These are phyloP conservation scores for Pythium dissimile DNA, from an alignment of 352 stramenopile genomes.

Conservation along the genomic window DNA sequence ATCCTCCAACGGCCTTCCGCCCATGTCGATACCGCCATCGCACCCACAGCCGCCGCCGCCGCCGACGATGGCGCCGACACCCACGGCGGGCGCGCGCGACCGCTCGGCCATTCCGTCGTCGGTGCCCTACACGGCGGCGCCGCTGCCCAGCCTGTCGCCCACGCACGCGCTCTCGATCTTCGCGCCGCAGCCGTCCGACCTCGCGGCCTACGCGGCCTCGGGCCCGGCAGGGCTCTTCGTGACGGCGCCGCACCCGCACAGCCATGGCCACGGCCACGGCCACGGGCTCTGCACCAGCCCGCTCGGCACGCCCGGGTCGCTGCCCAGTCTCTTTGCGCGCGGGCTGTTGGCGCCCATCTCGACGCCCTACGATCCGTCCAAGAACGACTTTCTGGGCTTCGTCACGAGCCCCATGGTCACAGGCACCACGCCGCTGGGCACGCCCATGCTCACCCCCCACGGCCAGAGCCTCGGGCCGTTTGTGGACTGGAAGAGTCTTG, in stretches of 20 bases:
- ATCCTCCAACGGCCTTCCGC: conserved; percentile 1
- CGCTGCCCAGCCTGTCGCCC: conserved; percentile 20
- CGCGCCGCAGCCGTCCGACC: conserved; percentile 22
- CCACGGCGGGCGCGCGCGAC: conserved; percentile 7
- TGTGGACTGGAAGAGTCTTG: conserved; percentile 29
- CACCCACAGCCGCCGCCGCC: neutral
- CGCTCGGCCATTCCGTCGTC: conserved; percentile 16
- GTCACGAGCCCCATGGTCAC: conserved; percentile 23
- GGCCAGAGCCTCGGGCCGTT: conserved; percentile 19
- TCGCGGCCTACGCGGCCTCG: neutral
- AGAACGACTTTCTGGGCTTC: conserved; percentile 20
- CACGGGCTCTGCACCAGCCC: conserved; percentile 14
- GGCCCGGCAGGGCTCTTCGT: conserved; percentile 13
- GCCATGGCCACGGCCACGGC: neutral
- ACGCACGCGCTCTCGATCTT: conserved; percentile 28
- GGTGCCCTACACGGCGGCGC: conserved; percentile 12
- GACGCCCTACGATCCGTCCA: conserved; percentile 21
- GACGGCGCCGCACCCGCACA: conserved; percentile 14
- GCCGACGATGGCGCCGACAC: neutral
- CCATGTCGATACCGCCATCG: neutral
- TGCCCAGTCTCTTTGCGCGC: conserved; percentile 25
- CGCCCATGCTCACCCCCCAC: conserved; percentile 23
- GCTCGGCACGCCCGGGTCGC: conserved; percentile 19
- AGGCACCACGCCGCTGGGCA: conserved; percentile 20
- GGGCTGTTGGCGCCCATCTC: conserved; percentile 24